Evolutionary conservation across 2,329 filamentous ascomycete genomes (phyloP), one percentile per base, ranked within the genome.

Genomic region (Clonostachys solani): DNA sequence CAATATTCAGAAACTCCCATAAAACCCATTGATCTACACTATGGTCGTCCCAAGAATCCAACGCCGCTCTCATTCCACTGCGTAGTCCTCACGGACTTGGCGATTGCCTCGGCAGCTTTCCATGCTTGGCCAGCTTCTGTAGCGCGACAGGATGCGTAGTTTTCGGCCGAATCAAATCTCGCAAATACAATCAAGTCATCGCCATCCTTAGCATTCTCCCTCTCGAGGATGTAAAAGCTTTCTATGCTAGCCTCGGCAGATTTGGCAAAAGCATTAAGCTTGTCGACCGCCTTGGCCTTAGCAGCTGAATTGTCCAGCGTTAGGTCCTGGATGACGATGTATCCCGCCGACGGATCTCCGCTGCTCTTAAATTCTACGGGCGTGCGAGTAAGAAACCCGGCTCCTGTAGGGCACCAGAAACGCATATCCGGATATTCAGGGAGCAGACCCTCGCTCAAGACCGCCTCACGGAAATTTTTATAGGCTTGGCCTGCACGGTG

Each of bases 401-500:
- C 19, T 13, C 41, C 45, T 18, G 45, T 43, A 16, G 52, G 47
- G 12, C 45, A 8, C 50, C 46, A 48, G 47, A 45, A 51, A 5
- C 48, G 46, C 18, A 54, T 44, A 35, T 54, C 52, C 29, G 47
- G 50, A 10, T 47, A 41, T 17, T 43, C 29, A 10, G 43, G 38
- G 5, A 54, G 47, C 16, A 54, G 43, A 15, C 15, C n/a, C 41
- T 54, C 50, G 7, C 12, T 17, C 17, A 40, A 40, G n/a, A 47
- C 48, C 10, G 52, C 52, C 9, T 13, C 36, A 19, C 52, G 48
- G 48, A 54, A 52, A 13, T 23, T 34, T 38, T 49, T 47, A 49
- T 54, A 54, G n/a, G 29, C 50, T 12, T 15, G 34, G 40, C 50
- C 48, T 6, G 46, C 44, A 5, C 52, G 45, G 40, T 54, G 52